Evolutionary conservation across 257 asterid species (phyloP).

Genomic region (Solanum chiquidenum): DNA sequence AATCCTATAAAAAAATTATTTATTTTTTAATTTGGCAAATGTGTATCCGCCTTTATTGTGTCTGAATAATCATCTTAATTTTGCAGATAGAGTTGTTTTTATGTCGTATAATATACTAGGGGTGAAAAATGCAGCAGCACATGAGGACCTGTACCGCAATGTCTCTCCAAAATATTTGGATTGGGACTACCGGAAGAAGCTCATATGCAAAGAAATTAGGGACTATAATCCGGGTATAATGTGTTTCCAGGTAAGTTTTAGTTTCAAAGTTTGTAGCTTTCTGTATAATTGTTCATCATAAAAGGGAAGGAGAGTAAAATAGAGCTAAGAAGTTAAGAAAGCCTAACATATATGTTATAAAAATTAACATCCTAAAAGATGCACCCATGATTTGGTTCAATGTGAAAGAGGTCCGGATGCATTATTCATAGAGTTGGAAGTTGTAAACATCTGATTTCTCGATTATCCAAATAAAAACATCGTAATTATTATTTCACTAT

Average conservation of each 20-base stretch:
- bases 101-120: conserved; percentile 80
- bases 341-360: not conserved
- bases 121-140: conserved; percentile 52
- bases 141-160: conserved; percentile 47
- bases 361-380: not conserved
- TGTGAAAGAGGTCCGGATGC: not conserved
- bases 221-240: conserved; percentile 50
- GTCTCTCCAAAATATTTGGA: conserved; percentile 41
- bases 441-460: not conserved
- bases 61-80: not conserved
- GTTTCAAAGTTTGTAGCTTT: not conserved
- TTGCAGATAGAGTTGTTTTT: conserved; percentile 52
- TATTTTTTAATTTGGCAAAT: not conserved
- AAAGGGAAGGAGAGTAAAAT: not conserved
- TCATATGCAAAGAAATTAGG: conserved; percentile 46
- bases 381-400: not conserved
- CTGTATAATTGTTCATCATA: not conserved
- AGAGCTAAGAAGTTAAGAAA: not conserved
- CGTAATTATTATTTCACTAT: not conserved
- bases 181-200: conserved; percentile 64
- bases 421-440: not conserved
- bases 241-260: conserved; percentile 62
- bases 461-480: not conserved
- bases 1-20: not conserved
- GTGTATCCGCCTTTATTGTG: not conserved